Evolutionary conservation across 192 early-diverging fungal species (phyloP), one percentile per base, ranked within the genome.

Genomic region (Phycomyces nitens): DNA sequence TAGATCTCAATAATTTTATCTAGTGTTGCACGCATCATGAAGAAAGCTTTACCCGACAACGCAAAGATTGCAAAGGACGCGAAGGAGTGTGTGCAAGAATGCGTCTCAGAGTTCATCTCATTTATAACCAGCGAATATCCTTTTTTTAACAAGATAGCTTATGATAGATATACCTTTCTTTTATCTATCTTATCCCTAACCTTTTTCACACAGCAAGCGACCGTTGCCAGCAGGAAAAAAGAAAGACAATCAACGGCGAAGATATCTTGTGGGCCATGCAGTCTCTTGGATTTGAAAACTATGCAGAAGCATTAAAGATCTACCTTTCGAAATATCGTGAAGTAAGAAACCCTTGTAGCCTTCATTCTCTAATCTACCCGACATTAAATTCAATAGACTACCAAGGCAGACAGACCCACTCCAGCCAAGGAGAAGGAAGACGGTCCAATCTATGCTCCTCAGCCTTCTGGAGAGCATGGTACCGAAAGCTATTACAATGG

Each of bases 261-360:
- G 97, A 99, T 73, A 94, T 99, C 50, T 73, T 99, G 42, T 97
- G 94, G 93, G 96, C 97, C 2, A 90, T 99, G 90, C 89, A 96
- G 68, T 92, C 92, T 18, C 85, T 99, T 62, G 97, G 96, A 5
- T 99, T 99, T 77, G 97, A 99, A 62, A 95, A 91, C 80, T 99
- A 99, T 78, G 83, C 83, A 12, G 94, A 94, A 53, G 87, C 86
- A 15, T 77, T 98, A 64, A 95, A 94, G 75, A 77, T 92, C 24
- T 98, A 97, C 69, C 77, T 99, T 38, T 60, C 78, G 50, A 94
- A 94, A 71, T 97, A 97, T 73, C 80, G 94, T 22, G 93, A 95
- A 74, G 92, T 94, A 86, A 72, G 52, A n/a, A n/a, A n/a, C n/a
- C n/a, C n/a, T n/a, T n/a, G n/a, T n/a, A n/a, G n/a, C n/a, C n/a